phyloP scores from a whole-genome alignment of 2,329 filamentous ascomycete species.

The Thielaviopsis punctulata region DNA sequence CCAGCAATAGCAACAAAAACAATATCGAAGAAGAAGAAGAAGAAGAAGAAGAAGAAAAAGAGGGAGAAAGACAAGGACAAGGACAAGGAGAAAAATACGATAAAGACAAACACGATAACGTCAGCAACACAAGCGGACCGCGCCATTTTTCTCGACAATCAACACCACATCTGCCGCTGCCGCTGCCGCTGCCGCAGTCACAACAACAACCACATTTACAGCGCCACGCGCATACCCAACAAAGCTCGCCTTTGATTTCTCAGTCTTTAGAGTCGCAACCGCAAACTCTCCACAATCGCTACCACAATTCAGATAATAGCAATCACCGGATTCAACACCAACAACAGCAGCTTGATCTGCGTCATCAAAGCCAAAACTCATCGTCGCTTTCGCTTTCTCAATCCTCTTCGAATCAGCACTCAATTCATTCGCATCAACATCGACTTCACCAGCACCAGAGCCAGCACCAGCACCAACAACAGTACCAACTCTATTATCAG shows the following conservation, averaged over 20 bases:
- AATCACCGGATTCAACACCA: not conserved
- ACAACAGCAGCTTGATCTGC: not conserved
- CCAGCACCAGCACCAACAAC: constrained; percentile 11
- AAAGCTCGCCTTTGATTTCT: constrained; percentile 13
- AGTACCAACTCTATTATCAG: constrained; percentile 13
- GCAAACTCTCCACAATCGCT: not conserved
- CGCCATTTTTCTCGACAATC: constrained; percentile 10
- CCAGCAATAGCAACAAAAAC: not conserved
- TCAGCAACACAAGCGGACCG: constrained; percentile 14
- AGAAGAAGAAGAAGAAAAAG: not conserved
- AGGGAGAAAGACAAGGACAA: not conserved
- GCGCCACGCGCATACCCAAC: constrained; percentile 13
- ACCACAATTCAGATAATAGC: not conserved
- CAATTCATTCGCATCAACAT: constrained; percentile 11
- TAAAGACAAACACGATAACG: constrained; percentile 13
- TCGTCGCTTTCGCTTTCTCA: not conserved
- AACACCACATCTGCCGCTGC: not conserved
- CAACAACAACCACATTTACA: constrained; percentile 12
- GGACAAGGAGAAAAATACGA: constrained; percentile 1
- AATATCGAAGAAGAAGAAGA: not conserved
- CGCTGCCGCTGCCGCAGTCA: constrained; percentile 4
- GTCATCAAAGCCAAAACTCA: not conserved
- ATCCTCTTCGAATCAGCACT: constrained; percentile 8
- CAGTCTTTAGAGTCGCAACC: not conserved
- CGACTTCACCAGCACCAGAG: constrained; percentile 11